These are phyloP conservation scores for Amniculicola lignicola DNA, from an alignment of 495 filamentous ascomycete species.

Conservation along the genomic window DNA sequence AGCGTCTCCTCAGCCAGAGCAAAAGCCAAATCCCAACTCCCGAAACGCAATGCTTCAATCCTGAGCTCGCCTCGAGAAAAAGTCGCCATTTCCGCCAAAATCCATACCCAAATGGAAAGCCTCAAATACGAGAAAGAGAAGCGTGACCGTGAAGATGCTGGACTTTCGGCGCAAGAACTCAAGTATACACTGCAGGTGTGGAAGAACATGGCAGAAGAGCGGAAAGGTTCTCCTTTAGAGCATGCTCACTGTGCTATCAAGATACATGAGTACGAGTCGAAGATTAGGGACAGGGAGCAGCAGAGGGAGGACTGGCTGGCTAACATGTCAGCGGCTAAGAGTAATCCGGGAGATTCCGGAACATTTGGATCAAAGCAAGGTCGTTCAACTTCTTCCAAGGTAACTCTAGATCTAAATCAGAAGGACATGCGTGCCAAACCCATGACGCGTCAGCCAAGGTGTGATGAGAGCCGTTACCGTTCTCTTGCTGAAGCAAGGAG, in stretches of 20 bases:
- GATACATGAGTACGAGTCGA: slow-evolving; percentile 8
- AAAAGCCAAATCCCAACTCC: neutral
- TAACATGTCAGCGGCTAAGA: neutral
- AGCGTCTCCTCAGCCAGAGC: neutral
- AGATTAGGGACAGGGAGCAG: neutral
- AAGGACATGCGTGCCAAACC: too few species aligned
- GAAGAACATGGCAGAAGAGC: slow-evolving; percentile 5
- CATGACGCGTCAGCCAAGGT: neutral
- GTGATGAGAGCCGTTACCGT: too few species aligned
- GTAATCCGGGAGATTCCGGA: neutral
- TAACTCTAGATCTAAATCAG: too few species aligned
- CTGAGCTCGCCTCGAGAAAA: slow-evolving; percentile 3
- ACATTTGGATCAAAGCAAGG: too few species aligned
- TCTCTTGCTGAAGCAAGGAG: too few species aligned
- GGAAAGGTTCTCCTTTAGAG: neutral
- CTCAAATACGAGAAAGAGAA: neutral
- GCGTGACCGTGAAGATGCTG: slow-evolving; percentile 9
- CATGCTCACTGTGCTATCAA: neutral
- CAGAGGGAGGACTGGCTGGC: slow-evolving; percentile 10
- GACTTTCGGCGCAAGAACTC: neutral
- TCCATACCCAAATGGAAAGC: neutral
- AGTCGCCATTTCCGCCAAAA: neutral
- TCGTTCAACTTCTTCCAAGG: too few species aligned
- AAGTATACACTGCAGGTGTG: slow-evolving; percentile 4
- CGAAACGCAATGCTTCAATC: neutral